A percentile compares a stretch with the other conserved stretches of the same genome.
These are phyloP conservation scores for Gastrolobium bilobum DNA, from an alignment of 306 rosid species.

Conservation along the genomic window DNA sequence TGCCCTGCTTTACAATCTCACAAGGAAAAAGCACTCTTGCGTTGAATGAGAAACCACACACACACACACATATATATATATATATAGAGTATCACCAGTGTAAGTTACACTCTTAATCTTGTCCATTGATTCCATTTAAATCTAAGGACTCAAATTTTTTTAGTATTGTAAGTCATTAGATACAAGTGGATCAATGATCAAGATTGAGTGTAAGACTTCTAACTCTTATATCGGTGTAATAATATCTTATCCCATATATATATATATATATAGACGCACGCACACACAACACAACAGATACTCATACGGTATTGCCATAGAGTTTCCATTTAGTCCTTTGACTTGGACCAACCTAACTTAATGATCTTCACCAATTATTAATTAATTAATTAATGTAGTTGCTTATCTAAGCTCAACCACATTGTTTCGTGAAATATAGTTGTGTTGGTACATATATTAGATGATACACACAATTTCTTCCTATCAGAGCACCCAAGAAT, in stretches of 20 bases:
- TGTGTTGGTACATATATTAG: constrained; percentile 2
- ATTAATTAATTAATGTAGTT: neutral
- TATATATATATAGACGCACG: neutral
- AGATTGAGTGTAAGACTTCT: too few species aligned
- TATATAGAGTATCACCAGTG: too few species aligned
- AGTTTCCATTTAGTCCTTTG: constrained; percentile 36
- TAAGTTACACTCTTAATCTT: too few species aligned
- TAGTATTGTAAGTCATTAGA: too few species aligned
- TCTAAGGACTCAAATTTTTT: too few species aligned
- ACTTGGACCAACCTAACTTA: constrained; percentile 40
- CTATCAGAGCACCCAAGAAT: constrained; percentile 21
- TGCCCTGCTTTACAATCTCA: constrained; percentile 48
- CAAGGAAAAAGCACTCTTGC: constrained; percentile 40
- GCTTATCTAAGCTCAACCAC: neutral
- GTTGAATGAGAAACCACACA: constrained; percentile 40
- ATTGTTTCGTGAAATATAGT: constrained; percentile 30
- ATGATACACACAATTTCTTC: constrained; percentile 18
- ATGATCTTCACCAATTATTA: constrained; percentile 36
- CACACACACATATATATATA: constrained; percentile 26
- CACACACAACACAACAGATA: neutral
- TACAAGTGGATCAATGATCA: too few species aligned
- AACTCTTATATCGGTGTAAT: too few species aligned
- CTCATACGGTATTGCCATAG: neutral
- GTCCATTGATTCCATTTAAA: too few species aligned
- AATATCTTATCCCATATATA: too few species aligned